These are phyloP conservation scores for Cucurbita pepo DNA, from an alignment of 306 rosid genomes.

Conservation along the genomic window DNA sequence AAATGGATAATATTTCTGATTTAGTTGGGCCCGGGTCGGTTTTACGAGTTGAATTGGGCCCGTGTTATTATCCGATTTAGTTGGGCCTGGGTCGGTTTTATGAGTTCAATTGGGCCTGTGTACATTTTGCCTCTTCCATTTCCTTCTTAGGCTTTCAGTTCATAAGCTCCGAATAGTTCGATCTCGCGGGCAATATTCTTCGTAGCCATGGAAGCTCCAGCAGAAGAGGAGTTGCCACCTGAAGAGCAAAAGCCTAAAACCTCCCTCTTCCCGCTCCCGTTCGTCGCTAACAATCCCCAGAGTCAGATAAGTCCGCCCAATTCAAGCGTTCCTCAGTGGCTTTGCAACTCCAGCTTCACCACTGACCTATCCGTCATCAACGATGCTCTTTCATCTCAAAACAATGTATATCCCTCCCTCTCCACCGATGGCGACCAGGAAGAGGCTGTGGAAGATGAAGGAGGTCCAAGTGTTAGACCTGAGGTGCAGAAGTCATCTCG, in stretches of 20 bases:
- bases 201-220: constrained; percentile 25
- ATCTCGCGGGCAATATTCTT: neutral
- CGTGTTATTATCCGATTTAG: too few species aligned
- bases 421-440: neutral
- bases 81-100: neutral
- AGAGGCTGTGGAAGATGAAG: constrained; percentile 14
- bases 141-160: neutral
- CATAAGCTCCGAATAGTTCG: neutral
- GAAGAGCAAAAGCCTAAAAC: constrained; percentile 6
- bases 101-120: neutral
- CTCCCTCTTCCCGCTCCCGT: constrained; percentile 44
- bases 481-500: constrained; percentile 11
- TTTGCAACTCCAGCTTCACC: constrained; percentile 73
- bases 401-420: constrained; percentile 11
- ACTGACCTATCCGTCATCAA: constrained; percentile 36
- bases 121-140: neutral
- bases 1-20: too few species aligned
- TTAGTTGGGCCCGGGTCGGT: neutral
- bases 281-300: constrained; percentile 12
- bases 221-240: constrained; percentile 4
- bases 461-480: neutral
- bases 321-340: constrained; percentile 40
- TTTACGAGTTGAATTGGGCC: neutral
- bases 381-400: constrained; percentile 20
- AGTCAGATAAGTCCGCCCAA: constrained; percentile 1